A percentile compares a stretch with the other conserved stretches of the same genome.
Conservation (phyloP, 176 grass and related monocot genomes). For the Oryza glaberrima region DNA sequence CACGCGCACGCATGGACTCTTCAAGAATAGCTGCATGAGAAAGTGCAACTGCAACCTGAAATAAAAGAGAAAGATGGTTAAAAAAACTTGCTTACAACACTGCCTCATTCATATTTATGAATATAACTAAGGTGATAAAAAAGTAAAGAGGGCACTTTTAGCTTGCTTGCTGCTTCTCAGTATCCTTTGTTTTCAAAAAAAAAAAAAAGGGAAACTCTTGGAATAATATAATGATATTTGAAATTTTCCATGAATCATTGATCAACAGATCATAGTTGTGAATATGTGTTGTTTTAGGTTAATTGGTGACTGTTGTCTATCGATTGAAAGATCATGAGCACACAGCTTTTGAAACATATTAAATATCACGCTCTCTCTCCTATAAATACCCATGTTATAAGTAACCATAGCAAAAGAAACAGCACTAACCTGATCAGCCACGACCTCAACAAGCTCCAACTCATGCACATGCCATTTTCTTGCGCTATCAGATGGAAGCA, state of each 20-base stretch:
- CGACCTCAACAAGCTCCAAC: slow-evolving; percentile 90
- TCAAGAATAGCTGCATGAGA: slow-evolving; percentile 96
- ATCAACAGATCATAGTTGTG: not conserved
- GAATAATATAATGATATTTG: slow-evolving; percentile 5
- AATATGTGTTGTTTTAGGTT: not conserved
- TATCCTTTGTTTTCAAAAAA: slow-evolving; percentile 1
- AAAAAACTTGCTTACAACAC: not conserved
- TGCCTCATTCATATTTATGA: slow-evolving; percentile 3
- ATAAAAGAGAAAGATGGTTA: not conserved
- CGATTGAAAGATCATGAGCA: slow-evolving; percentile 6
- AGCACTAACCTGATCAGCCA: slow-evolving; percentile 82
- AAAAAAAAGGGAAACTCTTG: not conserved
- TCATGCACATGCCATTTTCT: slow-evolving; percentile 89
- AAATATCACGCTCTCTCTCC: not conserved
- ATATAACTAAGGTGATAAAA: not conserved
- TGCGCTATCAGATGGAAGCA: slow-evolving; percentile 84
- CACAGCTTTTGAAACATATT: slow-evolving; percentile 1
- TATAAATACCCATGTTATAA: not conserved
- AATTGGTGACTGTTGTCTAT: not conserved
- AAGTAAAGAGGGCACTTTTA: slow-evolving; percentile 3
- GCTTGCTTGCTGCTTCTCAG: slow-evolving; percentile 12
- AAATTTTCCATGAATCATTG: not conserved
- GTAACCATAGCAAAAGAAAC: slow-evolving; percentile 29
- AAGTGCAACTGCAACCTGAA: slow-evolving; percentile 94
- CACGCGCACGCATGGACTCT: slow-evolving; percentile 95